Percentiles rank a stretch among this genome's conserved stretches.
Conservation (phyloP, 1,284 basidiomycete genomes). For the Malassezia obtusa region DNA sequence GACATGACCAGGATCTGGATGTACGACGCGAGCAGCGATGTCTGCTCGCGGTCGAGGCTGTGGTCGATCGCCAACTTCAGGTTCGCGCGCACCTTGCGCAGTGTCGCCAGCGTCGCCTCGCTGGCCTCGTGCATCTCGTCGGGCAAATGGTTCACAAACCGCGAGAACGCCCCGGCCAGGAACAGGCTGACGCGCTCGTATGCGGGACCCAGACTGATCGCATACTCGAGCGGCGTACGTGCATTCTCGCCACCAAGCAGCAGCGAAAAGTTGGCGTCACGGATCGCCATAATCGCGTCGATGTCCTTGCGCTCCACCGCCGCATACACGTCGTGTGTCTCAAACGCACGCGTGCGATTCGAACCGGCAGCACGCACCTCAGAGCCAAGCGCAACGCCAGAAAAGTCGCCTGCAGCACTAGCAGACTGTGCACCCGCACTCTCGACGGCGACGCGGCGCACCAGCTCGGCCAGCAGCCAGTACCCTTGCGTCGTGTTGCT, state of each 20-base stretch:
- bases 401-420: not conserved
- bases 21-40: slow-evolving; percentile 32
- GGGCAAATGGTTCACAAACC: slow-evolving; percentile 42
- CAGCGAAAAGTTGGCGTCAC: slow-evolving; percentile 38
- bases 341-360: slow-evolving; percentile 17
- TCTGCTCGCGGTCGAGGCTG: slow-evolving; percentile 37
- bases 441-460: slow-evolving; percentile 7
- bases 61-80: slow-evolving; percentile 43
- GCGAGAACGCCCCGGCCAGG: slow-evolving; percentile 35
- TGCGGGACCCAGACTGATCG: slow-evolving; percentile 33
- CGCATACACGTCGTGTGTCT: slow-evolving; percentile 39
- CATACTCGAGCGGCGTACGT: slow-evolving; percentile 31
- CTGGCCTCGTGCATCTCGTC: slow-evolving; percentile 15
- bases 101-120: slow-evolving; percentile 16
- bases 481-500: slow-evolving; percentile 20
- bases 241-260: slow-evolving; percentile 24
- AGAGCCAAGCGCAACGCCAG: too few relatives aligned
- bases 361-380: not conserved
- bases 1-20: slow-evolving; percentile 26
- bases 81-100: slow-evolving; percentile 38
- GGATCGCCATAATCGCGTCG: slow-evolving; percentile 39
- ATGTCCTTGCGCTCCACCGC: slow-evolving; percentile 42
- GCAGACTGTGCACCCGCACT: not conserved
- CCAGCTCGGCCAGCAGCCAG: slow-evolving; percentile 16
- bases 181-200: slow-evolving; percentile 35